These are phyloP conservation scores for Tulasnella sp. DNA, from an alignment of 768 basidiomycete species.

Conservation along the genomic window DNA sequence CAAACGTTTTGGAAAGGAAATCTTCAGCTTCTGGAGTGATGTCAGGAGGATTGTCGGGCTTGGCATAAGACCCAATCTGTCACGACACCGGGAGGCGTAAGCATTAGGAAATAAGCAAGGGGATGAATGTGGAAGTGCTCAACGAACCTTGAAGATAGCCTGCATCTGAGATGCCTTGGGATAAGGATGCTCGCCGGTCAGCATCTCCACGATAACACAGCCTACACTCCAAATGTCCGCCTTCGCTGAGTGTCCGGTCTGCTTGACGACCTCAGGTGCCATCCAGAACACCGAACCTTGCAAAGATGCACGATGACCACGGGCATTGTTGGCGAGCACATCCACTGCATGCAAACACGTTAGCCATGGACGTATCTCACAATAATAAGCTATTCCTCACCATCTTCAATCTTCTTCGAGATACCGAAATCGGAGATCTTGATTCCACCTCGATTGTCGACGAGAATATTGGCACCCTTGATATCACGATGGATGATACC, in stretches of 20 bases:
- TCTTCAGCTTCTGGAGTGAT: conserved; percentile 81
- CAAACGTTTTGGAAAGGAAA: conserved; percentile 79
- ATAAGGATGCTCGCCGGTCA: conserved; percentile 93
- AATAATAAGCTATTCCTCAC: conserved; percentile 35
- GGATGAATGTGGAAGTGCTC: not conserved
- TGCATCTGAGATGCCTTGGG: conserved; percentile 97
- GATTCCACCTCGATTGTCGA: conserved; percentile 94
- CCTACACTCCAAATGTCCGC: conserved; percentile 97
- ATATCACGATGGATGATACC: conserved; percentile 98
- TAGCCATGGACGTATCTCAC: not conserved
- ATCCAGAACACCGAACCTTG: conserved; percentile 99
- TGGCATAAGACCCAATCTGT: conserved; percentile 85
- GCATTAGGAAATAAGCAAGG: not conserved
- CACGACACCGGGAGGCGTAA: not conserved
- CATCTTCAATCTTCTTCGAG: conserved; percentile 93
- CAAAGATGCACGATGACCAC: conserved; percentile 78
- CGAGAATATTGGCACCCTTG: conserved; percentile 97
- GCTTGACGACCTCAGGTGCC: conserved; percentile 98
- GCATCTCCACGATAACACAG: conserved; percentile 91
- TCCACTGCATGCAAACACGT: conserved; percentile 23
- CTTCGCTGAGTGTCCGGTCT: conserved; percentile 81
- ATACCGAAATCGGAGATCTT: conserved; percentile 97
- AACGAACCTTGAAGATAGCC: conserved; percentile 84
- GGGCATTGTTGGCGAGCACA: conserved; percentile 38
- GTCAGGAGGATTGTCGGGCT: conserved; percentile 81